Conservation (phyloP, 2,329 filamentous ascomycete genomes). For the Dothiorella sarmentorum region DNA sequence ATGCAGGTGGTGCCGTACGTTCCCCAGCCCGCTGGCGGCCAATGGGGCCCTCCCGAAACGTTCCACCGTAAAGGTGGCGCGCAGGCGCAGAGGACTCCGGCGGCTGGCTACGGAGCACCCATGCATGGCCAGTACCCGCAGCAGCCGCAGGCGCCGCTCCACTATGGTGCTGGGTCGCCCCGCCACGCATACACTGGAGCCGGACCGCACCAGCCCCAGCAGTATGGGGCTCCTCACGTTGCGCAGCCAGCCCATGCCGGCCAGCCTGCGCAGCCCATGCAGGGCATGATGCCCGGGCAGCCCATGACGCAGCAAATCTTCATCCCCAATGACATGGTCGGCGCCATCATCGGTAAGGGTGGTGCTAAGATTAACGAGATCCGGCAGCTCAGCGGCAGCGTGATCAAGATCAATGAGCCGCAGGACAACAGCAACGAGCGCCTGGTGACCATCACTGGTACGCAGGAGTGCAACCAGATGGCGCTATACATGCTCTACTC, state of each 20-base stretch:
- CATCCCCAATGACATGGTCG: conserved; percentile 99
- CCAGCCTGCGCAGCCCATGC: conserved; percentile 71
- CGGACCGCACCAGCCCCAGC: conserved; percentile 73
- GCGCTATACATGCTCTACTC: conserved; percentile 99
- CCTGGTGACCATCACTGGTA: conserved; percentile 94
- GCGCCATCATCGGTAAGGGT: conserved; percentile 97
- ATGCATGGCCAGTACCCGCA: conserved; percentile 62
- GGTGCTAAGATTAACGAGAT: conserved; percentile 99
- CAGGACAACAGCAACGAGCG: conserved; percentile 99
- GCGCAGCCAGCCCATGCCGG: conserved; percentile 59
- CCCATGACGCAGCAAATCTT: conserved; percentile 97
- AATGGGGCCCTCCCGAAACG: conserved; percentile 79
- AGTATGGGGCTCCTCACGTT: conserved; percentile 56
- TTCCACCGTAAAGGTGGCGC: conserved; percentile 52
- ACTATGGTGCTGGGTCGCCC: conserved; percentile 71
- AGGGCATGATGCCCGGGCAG: conserved; percentile 66
- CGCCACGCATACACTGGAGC: conserved; percentile 72
- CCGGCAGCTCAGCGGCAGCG: conserved; percentile 90
- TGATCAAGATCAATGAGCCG: conserved; percentile 99
- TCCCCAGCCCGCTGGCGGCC: conserved; percentile 86
- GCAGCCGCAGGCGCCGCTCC: conserved; percentile 62
- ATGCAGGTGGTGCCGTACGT: conserved; percentile 99
- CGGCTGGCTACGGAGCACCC: conserved; percentile 63
- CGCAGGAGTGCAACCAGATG: conserved; percentile 98
- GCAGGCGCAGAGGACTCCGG: conserved; percentile 69